Conservation (phyloP, 2,329 filamentous ascomycete species). For the Ophiosphaerella narmari region DNA sequence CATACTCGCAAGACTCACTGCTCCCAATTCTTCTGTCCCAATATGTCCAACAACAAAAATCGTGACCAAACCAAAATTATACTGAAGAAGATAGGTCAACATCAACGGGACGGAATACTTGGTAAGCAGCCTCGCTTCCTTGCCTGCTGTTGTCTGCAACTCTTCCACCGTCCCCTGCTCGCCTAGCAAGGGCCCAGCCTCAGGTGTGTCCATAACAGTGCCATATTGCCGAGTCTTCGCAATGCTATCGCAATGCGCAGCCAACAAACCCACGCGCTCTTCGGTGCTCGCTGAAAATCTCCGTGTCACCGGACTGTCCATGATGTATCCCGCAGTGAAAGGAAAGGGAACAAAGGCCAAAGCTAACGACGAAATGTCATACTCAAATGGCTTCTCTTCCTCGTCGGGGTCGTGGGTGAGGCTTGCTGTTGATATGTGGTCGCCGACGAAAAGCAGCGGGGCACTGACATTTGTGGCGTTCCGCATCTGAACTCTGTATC, state of each 20-base stretch:
- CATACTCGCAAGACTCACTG: conserved; percentile 57
- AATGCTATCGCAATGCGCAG: conserved; percentile 19
- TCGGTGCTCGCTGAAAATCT: conserved; percentile 37
- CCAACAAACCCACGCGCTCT: conserved; percentile 31
- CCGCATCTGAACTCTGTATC: conserved; percentile 11
- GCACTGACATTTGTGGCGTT: conserved; percentile 13
- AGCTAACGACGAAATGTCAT: conserved; percentile 32
- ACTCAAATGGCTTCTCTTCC: background rate
- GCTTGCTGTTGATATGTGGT: background rate
- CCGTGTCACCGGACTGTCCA: conserved; percentile 38
- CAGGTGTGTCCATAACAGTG: conserved; percentile 28
- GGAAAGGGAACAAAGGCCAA: conserved; percentile 27
- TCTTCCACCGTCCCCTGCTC: conserved; percentile 25
- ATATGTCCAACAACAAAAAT: conserved; percentile 60
- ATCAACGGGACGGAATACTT: conserved; percentile 56
- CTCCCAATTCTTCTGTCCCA: conserved; percentile 58
- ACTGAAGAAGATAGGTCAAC: conserved; percentile 60
- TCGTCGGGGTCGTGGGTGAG: conserved; percentile 1
- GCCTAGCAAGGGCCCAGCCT: conserved; percentile 33
- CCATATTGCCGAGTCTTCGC: conserved; percentile 34
- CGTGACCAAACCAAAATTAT: conserved; percentile 57
- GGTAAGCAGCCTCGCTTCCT: conserved; percentile 42
- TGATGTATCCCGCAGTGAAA: conserved; percentile 27
- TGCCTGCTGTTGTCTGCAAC: conserved; percentile 26
- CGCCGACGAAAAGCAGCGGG: conserved; percentile 5